phyloP scores from a whole-genome alignment of 2,329 filamentous ascomycete genomes.

The Teratosphaeria gauchensis region DNA sequence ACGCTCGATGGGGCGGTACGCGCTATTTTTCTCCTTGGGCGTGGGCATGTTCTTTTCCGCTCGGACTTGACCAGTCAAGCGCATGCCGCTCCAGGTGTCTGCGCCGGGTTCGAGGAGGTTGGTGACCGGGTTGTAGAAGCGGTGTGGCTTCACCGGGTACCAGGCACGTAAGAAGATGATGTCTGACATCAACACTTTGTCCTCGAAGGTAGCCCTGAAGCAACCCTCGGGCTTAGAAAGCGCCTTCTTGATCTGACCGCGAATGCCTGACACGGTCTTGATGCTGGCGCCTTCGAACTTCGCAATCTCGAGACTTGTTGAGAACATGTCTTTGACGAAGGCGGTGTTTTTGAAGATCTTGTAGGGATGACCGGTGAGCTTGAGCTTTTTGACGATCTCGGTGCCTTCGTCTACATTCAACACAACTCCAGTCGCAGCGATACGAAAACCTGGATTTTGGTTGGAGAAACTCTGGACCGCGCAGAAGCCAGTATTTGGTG shows the following conservation, averaged over 20 bases:
- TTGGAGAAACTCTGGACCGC: constrained; percentile 84
- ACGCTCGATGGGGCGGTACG: constrained; percentile 59
- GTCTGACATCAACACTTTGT: constrained; percentile 94
- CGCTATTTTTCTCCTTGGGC: constrained; percentile 71
- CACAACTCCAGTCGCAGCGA: constrained; percentile 89
- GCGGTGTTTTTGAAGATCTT: constrained; percentile 99
- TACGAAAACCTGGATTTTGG: constrained; percentile 79
- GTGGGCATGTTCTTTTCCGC: constrained; percentile 64
- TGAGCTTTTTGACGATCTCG: constrained; percentile 99
- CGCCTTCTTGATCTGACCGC: constrained; percentile 94
- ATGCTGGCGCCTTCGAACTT: constrained; percentile 97
- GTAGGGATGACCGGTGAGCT: constrained; percentile 84
- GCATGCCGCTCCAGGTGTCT: constrained; percentile 74
- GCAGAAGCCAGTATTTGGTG: constrained; percentile 91
- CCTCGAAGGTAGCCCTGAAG: constrained; percentile 95
- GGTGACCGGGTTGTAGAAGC: constrained; percentile 94
- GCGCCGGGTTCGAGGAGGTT: constrained; percentile 58
- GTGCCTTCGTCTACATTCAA: constrained; percentile 89
- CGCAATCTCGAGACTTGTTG: constrained; percentile 80
- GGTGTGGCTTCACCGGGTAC: constrained; percentile 90
- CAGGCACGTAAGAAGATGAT: constrained; percentile 94
- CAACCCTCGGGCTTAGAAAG: constrained; percentile 87
- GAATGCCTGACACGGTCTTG: constrained; percentile 88
- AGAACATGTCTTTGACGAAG: constrained; percentile 99
- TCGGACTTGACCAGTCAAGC: constrained; percentile 84